Conservation (phyloP, 1,139 yeast genomes). For the Lodderomyces parapsilosis region DNA sequence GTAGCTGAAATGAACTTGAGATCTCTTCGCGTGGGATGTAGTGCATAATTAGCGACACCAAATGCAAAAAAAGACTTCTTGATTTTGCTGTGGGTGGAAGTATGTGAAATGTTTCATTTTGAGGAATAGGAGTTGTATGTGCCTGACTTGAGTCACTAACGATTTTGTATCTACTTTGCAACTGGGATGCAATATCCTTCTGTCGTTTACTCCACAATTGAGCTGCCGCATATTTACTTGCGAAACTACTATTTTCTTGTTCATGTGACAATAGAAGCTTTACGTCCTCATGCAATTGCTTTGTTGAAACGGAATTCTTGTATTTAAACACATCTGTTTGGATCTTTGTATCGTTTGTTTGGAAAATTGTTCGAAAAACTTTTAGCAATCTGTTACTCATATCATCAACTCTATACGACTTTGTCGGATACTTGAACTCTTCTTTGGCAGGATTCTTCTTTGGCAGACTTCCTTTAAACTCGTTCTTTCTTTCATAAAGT, state of each 20-base stretch:
- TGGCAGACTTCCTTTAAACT: slow-evolving; percentile 16
- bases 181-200: slow-evolving; percentile 31
- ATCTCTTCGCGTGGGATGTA: not conserved
- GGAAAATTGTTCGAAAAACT: slow-evolving; percentile 41
- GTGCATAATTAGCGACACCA: not conserved
- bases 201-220: slow-evolving; percentile 56
- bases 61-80: slow-evolving; percentile 5
- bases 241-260: not conserved
- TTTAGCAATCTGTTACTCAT: slow-evolving; percentile 42
- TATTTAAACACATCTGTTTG: slow-evolving; percentile 50
- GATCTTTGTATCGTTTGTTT: slow-evolving; percentile 35
- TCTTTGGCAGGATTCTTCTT: slow-evolving; percentile 11
- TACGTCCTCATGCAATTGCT: slow-evolving; percentile 45
- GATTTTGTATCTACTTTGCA: slow-evolving; percentile 40
- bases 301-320: slow-evolving; percentile 45
- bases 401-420: slow-evolving; percentile 50
- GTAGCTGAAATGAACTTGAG: slow-evolving; percentile 2
- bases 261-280: slow-evolving; percentile 17
- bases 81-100: slow-evolving; percentile 30
- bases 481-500: slow-evolving; percentile 34
- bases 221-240: slow-evolving; percentile 32
- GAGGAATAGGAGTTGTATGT: slow-evolving; percentile 26
- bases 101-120: slow-evolving; percentile 37
- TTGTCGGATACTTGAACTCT: slow-evolving; percentile 32
- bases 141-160: slow-evolving; percentile 32